phyloP scores from a whole-genome alignment of 306 rosid genomes.

The Clitoria ternatea region DNA sequence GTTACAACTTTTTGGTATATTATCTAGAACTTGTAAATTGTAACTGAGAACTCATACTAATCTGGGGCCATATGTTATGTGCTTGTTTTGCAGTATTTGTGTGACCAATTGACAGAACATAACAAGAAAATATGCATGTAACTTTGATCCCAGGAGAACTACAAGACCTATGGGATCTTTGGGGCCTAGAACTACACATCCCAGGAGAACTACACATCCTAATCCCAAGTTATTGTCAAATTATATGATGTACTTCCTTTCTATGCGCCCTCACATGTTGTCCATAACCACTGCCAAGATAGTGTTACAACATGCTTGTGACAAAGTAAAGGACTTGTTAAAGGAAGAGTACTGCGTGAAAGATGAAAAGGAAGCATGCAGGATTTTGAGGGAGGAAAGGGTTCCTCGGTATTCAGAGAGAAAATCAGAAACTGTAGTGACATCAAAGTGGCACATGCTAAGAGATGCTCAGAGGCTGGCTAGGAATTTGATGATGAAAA shows the following conservation, averaged over 20 bases:
- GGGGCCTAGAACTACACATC: constrained; percentile 64
- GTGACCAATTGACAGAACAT: background rate
- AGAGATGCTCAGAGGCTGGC: constrained; percentile 46
- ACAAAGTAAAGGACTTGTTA: constrained; percentile 28
- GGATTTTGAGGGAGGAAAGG: constrained; percentile 32
- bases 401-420: constrained; percentile 26
- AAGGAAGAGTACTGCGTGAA: constrained; percentile 21
- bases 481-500: constrained; percentile 34
- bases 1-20: no score
- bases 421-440: constrained; percentile 49
- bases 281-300: constrained; percentile 43
- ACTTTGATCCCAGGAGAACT: constrained; percentile 36
- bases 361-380: constrained; percentile 39
- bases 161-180: constrained; percentile 38
- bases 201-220: no score
- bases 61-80: background rate
- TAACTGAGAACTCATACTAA: background rate
- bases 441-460: constrained; percentile 46
- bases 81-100: constrained; percentile 24
- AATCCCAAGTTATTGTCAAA: constrained; percentile 39
- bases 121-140: constrained; percentile 31
- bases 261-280: constrained; percentile 51
- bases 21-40: no score
- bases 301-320: constrained; percentile 40
- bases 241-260: constrained; percentile 69